Conservation (phyloP, 768 basidiomycete genomes). For the Termitomyces sp. region DNA sequence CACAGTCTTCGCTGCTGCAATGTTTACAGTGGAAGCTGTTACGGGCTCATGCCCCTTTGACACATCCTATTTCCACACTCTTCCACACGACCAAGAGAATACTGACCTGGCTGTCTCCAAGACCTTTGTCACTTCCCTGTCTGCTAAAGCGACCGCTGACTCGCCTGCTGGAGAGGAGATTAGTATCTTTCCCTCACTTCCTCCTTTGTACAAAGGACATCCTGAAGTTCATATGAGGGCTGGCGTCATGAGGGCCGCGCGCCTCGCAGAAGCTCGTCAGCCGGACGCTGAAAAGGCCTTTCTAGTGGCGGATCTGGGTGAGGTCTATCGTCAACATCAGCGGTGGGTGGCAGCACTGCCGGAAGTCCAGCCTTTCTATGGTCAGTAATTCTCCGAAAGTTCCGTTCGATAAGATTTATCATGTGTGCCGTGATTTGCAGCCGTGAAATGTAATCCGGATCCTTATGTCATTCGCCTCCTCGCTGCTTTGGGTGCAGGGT, state of each 20-base stretch:
- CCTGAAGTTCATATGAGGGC: constrained; percentile 72
- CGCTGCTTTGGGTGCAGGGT: constrained; percentile 86
- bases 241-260: constrained; percentile 65
- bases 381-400: constrained; percentile 40
- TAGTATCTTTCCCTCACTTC: constrained; percentile 56
- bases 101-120: constrained; percentile 54
- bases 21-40: constrained; percentile 58
- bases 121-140: constrained; percentile 36
- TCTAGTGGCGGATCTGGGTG: constrained; percentile 90
- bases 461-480: constrained; percentile 90
- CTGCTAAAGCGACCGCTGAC: constrained; percentile 40
- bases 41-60: constrained; percentile 31
- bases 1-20: constrained; percentile 58
- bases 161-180: constrained; percentile 27
- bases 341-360: constrained; percentile 79
- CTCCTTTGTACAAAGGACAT: constrained; percentile 67
- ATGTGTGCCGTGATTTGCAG: constrained; percentile 37
- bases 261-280: constrained; percentile 48
- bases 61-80: constrained; percentile 22
- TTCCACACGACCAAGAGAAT: constrained; percentile 22
- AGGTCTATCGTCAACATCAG: constrained; percentile 81
- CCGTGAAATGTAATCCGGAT: constrained; percentile 98
- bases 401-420: constrained; percentile 4
- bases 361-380: constrained; percentile 92
- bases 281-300: constrained; percentile 92